Conservation (phyloP, 2,329 filamentous ascomycete genomes). For the Curvularia sp. region DNA sequence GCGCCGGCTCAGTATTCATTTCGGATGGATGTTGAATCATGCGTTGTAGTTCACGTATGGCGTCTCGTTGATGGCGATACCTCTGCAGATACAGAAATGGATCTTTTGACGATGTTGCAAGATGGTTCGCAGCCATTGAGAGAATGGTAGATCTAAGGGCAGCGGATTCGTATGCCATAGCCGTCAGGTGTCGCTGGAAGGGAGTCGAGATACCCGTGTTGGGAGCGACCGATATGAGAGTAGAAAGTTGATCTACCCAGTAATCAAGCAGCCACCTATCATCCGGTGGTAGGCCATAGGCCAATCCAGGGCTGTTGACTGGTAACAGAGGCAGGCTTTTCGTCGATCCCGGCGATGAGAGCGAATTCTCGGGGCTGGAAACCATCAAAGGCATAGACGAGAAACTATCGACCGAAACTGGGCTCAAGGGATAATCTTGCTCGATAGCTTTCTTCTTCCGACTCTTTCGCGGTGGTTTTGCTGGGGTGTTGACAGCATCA, state of each 20-base stretch:
- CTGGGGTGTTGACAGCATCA: conserved; percentile 18
- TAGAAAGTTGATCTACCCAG: conserved; percentile 38
- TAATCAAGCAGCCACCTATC: conserved; percentile 40
- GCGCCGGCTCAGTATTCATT: conserved; percentile 29
- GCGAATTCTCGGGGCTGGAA: conserved; percentile 2
- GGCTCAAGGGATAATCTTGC: conserved; percentile 16
- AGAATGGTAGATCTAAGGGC: conserved; percentile 43
- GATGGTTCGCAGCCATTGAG: conserved; percentile 44
- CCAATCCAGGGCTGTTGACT: conserved; percentile 8
- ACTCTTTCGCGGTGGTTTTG: conserved; percentile 25
- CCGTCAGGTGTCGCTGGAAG: conserved; percentile 40
- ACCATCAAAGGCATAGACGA: conserved; percentile 20
- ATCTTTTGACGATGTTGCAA: conserved; percentile 32
- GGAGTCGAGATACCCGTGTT: conserved; percentile 27
- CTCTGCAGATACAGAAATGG: conserved; percentile 31
- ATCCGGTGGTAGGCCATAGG: conserved; percentile 24
- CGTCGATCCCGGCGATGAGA: conserved; percentile 19
- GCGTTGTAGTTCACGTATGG: conserved; percentile 36
- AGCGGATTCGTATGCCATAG: conserved; percentile 36
- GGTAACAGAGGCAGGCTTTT: conserved; percentile 18
- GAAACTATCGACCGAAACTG: conserved; percentile 25
- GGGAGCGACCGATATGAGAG: conserved; percentile 37
- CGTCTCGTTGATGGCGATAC: conserved; percentile 40
- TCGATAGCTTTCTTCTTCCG: conserved; percentile 26
- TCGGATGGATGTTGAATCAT: conserved; percentile 35